Base-by-base conservation (phyloP, 2,329 filamentous ascomycete genomes). In the Graphilbum sp. region DNA sequence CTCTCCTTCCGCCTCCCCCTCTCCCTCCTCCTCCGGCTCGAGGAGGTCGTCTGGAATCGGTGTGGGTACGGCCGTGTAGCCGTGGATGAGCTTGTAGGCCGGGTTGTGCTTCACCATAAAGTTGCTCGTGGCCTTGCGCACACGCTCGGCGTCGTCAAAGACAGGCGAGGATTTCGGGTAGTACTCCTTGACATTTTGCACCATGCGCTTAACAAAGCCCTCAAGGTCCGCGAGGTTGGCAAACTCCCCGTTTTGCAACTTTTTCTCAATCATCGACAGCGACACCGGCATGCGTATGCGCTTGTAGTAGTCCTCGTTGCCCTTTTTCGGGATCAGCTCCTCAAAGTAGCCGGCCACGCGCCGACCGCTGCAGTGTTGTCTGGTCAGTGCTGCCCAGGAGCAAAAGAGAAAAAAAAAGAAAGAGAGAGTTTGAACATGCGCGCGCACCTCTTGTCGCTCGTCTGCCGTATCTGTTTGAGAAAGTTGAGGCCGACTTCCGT, bases 51-150 rank as follows among this genome's bases (percentile, higher is more conserved):
- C 63, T 1, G 79, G 79, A 15, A 87, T 64, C 0, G 84, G 81
- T 1, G 83, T 85, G 6, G 84, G 71, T 34, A 79, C 66, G 5
- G 81, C 79, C 43, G 72, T 67, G 51, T 92, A 90, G 34, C 61
- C 62, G 19, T 69, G 65, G 15, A 66, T 63, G 45, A 72, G 60
- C 44, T 74, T 72, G 55, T 93, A 93, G 15, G 82, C 83, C 13
- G 86, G 85, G 49, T 94, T 93, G 48, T 79, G 70, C 54, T 81
- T 81, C 40, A 77, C 79, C 85, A 93, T 93, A 55, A 76, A 85
- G 50, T 87, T 88, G 54, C 81, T 87, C 31, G 88, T 67, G 3
- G 84, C 78, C 59, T 93, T 94, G 34, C 86, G 72, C 34, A 94
- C 72, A 35, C 84, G 75, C 57, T 94, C 86, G 9, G 86, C 84